Evolutionary conservation across 495 filamentous ascomycete genomes (phyloP).

Genomic region (Glutinoglossum americanum): DNA sequence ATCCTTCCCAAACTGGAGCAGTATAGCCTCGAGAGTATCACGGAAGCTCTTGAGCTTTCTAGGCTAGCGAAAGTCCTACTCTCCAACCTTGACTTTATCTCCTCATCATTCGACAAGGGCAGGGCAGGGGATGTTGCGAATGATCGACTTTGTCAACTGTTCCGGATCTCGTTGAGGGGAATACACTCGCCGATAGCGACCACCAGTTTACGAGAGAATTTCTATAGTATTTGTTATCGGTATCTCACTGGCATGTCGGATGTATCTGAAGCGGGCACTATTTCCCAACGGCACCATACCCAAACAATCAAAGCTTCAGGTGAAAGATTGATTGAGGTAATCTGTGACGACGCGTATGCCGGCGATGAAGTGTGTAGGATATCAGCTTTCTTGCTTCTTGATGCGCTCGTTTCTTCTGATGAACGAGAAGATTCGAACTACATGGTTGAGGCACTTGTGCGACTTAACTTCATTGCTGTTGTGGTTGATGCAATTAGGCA

Average conservation of each 20-base stretch:
- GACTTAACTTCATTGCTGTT: constrained; percentile 74
- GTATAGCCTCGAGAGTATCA: constrained; percentile 38
- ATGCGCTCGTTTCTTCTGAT: constrained; percentile 45
- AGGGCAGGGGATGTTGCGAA: constrained; percentile 50
- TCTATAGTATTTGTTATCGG: constrained; percentile 73
- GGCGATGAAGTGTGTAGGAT: constrained; percentile 63
- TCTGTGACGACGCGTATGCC: constrained; percentile 84
- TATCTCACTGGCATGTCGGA: constrained; percentile 58
- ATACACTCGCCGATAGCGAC: constrained; percentile 50
- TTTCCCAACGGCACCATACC: constrained; percentile 39
- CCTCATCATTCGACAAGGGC: constrained; percentile 20
- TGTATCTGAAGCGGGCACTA: constrained; percentile 17
- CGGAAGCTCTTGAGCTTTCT: constrained; percentile 50
- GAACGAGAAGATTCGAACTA: constrained; percentile 39
- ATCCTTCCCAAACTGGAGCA: constrained; percentile 68
- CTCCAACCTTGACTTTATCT: constrained; percentile 42
- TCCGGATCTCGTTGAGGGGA: constrained; percentile 58
- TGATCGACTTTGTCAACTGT: constrained; percentile 78
- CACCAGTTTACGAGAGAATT: constrained; percentile 48
- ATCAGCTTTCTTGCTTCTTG: constrained; percentile 57
- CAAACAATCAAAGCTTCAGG: constrained; percentile 58
- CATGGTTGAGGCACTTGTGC: constrained; percentile 56
- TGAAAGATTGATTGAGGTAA: constrained; percentile 54
- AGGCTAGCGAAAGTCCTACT: constrained; percentile 56
- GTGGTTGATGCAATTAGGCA: constrained; percentile 64